Evolutionary conservation across 768 basidiomycete species (phyloP), one percentile per base, ranked within the genome.

Genomic region (Tricholoma bakamatsutake): DNA sequence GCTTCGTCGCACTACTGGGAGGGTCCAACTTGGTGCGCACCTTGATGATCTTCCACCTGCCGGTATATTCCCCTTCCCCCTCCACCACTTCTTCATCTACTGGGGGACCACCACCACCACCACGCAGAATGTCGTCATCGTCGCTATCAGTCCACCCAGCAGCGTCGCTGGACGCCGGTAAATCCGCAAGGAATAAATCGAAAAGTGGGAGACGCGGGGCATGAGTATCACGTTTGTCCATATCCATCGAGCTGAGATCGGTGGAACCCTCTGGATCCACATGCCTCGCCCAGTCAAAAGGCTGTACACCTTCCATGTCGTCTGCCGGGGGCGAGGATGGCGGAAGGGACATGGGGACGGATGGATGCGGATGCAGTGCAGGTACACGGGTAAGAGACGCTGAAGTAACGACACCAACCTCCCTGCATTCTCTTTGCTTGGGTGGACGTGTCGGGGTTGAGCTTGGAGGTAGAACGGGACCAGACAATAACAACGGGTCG

Each of bases 1-100:
- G 70, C 31, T 71, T 67, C 17, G 81, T 83, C 12, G 70, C 72
- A 59, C 80, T 83, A 50, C 81, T 82, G 3, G 85, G 83, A 0
- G 86, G 85, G 58, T 85, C 87, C 15, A 67, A 69, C 71, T 88
- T 88, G 17, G 82, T 86, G 17, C 77, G 82, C 4, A 88, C 77
- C 7, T 64, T 72, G 50, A 84, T 59, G 55, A 78, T 74, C 64
- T 69, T 80, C 71, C 81, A 89, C 31, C 72, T 75, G 10, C 87
- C 88, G 5, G 88, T 90, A 62, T 78, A 89, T 58, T 89, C 85
- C 18, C 86, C 84, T 30, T 77, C 72, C 1, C 72, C 79, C 53
- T 79, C 74, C 11, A 63, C 68, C 1, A 61, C 66, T 1, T 43
- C 61, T 5, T 62, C 60, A 13, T 60, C 62, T 12, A 49, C 45